A percentile compares a stretch with the other conserved stretches of the same genome.
phyloP scores from a whole-genome alignment of 1,284 basidiomycete genomes.

The Mycosarcoma mackinlayi region DNA sequence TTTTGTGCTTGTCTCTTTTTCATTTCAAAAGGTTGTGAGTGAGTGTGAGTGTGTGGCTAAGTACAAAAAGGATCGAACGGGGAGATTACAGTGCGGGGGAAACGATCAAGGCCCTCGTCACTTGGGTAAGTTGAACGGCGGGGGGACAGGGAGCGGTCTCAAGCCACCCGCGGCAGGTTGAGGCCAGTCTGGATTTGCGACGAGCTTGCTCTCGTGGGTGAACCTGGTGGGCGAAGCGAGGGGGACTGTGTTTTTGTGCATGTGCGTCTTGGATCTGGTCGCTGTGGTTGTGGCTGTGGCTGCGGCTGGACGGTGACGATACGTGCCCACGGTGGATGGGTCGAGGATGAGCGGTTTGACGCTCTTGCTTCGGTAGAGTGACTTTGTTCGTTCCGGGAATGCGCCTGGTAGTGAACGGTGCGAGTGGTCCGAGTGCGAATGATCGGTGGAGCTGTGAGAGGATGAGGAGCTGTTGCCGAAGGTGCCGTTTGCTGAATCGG shows the following conservation, averaged over 20 bases:
- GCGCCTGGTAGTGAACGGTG: slow-evolving; percentile 9
- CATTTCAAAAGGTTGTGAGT: slow-evolving; percentile 4
- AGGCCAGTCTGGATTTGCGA: slow-evolving; percentile 12
- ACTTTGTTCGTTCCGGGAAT: slow-evolving; percentile 18
- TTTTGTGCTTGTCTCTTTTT: neutral
- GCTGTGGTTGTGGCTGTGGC: neutral
- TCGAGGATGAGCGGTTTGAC: slow-evolving; percentile 23
- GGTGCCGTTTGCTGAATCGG: slow-evolving; percentile 7
- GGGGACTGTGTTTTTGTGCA: neutral
- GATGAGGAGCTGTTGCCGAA: slow-evolving; percentile 10
- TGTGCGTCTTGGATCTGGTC: neutral
- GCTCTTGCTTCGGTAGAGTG: slow-evolving; percentile 2
- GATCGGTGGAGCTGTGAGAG: neutral
- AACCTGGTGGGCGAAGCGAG: slow-evolving; percentile 23
- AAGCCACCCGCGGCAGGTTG: neutral
- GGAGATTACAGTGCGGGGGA: neutral
- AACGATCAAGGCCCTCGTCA: neutral
- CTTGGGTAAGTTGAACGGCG: slow-evolving; percentile 25
- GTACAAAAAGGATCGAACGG: neutral
- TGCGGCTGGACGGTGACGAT: slow-evolving; percentile 2
- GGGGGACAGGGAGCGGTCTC: slow-evolving; percentile 25
- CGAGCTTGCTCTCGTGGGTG: neutral
- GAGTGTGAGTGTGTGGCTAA: slow-evolving; percentile 1
- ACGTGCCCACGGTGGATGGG: neutral
- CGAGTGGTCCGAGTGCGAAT: too few species aligned